A percentile compares a stretch with the other conserved stretches of the same genome.
Conservation (phyloP, 1,139 yeast species). For the Candida buenavistaensis region DNA sequence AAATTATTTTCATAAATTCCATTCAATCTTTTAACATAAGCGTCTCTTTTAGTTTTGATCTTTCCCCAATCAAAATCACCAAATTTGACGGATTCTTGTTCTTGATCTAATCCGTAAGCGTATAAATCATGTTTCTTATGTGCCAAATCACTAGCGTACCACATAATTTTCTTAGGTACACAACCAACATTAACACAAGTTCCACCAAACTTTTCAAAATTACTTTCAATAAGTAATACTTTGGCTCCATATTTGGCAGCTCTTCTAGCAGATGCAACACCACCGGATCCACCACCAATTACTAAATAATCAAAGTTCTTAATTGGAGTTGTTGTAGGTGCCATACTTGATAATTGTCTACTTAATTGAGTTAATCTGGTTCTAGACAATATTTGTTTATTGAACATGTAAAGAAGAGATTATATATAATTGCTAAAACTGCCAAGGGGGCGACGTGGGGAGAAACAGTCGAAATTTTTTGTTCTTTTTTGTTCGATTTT, state of each 20-base stretch:
- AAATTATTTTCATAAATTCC: conserved; percentile 91
- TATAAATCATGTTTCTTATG: conserved; percentile 68
- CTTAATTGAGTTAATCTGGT: conserved; percentile 27
- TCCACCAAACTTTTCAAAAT: conserved; percentile 75
- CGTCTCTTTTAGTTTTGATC: conserved; percentile 87
- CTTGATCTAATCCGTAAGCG: conserved; percentile 69
- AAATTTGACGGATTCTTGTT: conserved; percentile 50
- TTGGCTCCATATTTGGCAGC: conserved; percentile 95
- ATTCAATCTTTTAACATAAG: conserved; percentile 80
- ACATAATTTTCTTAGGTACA: conserved; percentile 98
- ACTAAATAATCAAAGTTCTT: conserved; percentile 86
- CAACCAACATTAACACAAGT: conserved; percentile 99
- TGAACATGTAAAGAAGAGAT: conserved; percentile 9
- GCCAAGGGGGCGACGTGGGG: too few relatives aligned
- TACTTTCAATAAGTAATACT: conserved; percentile 77
- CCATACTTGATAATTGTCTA: conserved; percentile 36
- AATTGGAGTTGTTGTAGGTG: conserved; percentile 35
- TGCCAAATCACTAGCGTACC: conserved; percentile 94
- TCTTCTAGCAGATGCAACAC: conserved; percentile 95
- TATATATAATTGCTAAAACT: too few relatives aligned
- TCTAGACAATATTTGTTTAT: conserved; percentile 9
- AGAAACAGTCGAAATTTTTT: background rate
- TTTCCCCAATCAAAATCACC: conserved; percentile 76
- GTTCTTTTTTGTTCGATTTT: too few relatives aligned
- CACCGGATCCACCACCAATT: conserved; percentile 99